A percentile compares a stretch with the other conserved stretches of the same genome.
phyloP scores from a whole-genome alignment of 75 land plant species.

The Sequoia sempervirens region DNA sequence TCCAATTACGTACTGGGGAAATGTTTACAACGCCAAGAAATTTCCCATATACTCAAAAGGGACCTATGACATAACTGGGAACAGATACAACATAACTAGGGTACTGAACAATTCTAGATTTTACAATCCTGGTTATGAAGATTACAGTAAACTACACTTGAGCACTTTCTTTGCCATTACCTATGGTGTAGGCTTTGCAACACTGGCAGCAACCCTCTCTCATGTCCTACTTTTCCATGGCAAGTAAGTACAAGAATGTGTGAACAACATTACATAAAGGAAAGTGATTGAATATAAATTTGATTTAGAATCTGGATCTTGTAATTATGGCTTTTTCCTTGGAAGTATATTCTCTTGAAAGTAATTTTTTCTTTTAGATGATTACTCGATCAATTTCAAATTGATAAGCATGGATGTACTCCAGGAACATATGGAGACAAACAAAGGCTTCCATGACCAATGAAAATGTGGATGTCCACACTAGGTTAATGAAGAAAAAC shows the following conservation, averaged over 20 bases:
- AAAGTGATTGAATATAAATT: too few species aligned
- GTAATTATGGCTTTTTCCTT: neutral
- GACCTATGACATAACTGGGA: slow-evolving; percentile 16
- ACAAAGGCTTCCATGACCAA: slow-evolving; percentile 23
- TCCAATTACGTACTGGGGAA: slow-evolving; percentile 14
- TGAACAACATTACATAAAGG: neutral
- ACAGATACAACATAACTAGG: slow-evolving; percentile 24
- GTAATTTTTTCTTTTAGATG: neutral
- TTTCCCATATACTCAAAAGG: slow-evolving; percentile 15
- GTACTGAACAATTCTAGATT: slow-evolving; percentile 32
- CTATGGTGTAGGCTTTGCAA: slow-evolving; percentile 68
- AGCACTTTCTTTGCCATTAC: slow-evolving; percentile 45
- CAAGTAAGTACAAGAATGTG: slow-evolving; percentile 18
- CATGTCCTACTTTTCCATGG: slow-evolving; percentile 75
- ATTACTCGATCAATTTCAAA: neutral
- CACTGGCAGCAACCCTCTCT: slow-evolving; percentile 45
- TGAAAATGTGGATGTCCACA: slow-evolving; percentile 38
- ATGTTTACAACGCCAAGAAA: slow-evolving; percentile 24
- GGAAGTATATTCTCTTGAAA: neutral
- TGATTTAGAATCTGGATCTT: too few species aligned
- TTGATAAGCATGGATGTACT: neutral
- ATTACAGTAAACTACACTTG: slow-evolving; percentile 35
- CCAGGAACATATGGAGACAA: slow-evolving; percentile 46
- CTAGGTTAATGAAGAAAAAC: slow-evolving; percentile 54
- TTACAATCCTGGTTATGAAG: slow-evolving; percentile 24